Base-by-base conservation (phyloP, 805 yeast species). In the Wickerhamomyces xylosicus region DNA sequence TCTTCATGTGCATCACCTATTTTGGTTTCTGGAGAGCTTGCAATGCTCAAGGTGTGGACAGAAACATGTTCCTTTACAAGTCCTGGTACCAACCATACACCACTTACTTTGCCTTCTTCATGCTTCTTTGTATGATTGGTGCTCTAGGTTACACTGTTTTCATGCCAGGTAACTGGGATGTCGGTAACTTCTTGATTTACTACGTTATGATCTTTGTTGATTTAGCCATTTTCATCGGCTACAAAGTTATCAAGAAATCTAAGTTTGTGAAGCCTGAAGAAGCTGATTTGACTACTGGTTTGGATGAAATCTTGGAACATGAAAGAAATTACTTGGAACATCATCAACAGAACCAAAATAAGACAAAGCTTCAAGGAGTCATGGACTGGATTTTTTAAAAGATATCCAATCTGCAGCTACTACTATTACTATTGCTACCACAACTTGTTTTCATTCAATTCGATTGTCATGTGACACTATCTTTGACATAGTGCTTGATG, bases 61-160 rank as follows among this genome's bases (percentile, higher is more conserved):
- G 58, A 55, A 49, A 48, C 17, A 33, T 52, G 4, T 58, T 79
- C 40, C 64, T 67, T 7, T 77, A 68, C 60, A 66, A 54, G 37
- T 71, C 77, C 11, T 69, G 73, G 71, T 63, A 62, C 47, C 85
- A 79, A 57, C 86, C 86, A 9, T 77, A 67, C 48, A 58, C 71
- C 15, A 70, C 79, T 1, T 60, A 62, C 37, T 56, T 72, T 40
- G 79, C 77, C 0, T 52, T 71, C 17, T 44, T 59, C 34, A 57
- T 70, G 36, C 63, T 71, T 8, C 39, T 63, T 39, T 57, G 66
- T 47, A 67, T 84, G 84, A 55, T 74, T 45, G 59, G 74, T 48
- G 58, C 74, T 20, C 72, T 74, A 39, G 95, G 95, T 7, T 85
- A 82, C 61, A 63, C 75, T 3, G 80, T 75, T 1, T 84, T 85